phyloP scores from a whole-genome alignment of 371 early-diverging fungal genomes.

The Mortierella sp. region DNA sequence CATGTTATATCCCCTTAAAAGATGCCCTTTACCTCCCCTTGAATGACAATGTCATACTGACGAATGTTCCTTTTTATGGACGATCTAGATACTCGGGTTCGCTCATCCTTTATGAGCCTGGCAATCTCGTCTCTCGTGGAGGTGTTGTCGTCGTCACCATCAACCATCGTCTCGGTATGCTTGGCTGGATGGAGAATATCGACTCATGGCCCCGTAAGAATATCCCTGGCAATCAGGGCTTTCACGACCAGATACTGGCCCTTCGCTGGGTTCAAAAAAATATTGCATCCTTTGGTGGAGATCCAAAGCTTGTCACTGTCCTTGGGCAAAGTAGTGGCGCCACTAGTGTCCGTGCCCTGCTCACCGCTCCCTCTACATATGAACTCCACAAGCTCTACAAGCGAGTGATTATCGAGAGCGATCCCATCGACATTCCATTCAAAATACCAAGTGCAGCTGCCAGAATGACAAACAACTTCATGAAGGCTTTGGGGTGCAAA shows the following conservation, averaged over 20 bases:
- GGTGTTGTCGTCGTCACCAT: constrained; percentile 34
- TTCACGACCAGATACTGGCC: constrained; percentile 40
- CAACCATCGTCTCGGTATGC: constrained; percentile 36
- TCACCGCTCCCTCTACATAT: constrained; percentile 20
- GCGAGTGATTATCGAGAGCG: constrained; percentile 14
- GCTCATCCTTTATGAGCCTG: constrained; percentile 12
- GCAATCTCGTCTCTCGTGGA: constrained; percentile 31
- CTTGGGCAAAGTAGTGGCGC: constrained; percentile 60
- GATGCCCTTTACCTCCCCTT: too few species aligned
- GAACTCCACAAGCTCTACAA: constrained; percentile 22
- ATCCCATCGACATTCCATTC: constrained; percentile 20
- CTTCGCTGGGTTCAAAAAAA: constrained; percentile 60
- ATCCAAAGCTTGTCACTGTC: constrained; percentile 49
- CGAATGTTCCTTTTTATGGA: neutral
- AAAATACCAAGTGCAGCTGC: constrained; percentile 7
- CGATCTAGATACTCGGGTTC: constrained; percentile 14
- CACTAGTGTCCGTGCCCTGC: constrained; percentile 33
- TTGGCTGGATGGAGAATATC: constrained; percentile 52
- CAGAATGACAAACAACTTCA: constrained; percentile 18
- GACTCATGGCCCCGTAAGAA: constrained; percentile 1
- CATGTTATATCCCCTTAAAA: too few species aligned
- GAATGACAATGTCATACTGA: too few species aligned
- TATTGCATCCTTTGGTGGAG: constrained; percentile 61
- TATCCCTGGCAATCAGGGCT: constrained; percentile 31
- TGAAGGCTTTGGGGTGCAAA: constrained; percentile 32